phyloP scores from a whole-genome alignment of 805 yeast genomes.

The Babjeviella inositovora region DNA sequence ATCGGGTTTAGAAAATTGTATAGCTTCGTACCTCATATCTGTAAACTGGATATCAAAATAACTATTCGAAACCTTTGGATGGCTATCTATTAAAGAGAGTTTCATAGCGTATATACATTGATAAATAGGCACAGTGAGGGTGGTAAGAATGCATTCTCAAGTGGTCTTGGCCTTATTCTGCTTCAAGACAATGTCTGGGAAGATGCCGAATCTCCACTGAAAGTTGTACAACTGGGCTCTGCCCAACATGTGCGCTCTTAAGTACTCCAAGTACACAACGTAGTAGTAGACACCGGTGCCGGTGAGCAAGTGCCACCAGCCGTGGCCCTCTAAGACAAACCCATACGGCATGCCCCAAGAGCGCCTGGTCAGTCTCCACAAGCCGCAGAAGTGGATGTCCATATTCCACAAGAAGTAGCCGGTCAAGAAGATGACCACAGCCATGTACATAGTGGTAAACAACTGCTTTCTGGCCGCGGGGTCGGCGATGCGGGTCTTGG shows the following conservation, averaged over 20 bases:
- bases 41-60: too few relatives aligned
- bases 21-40: too few relatives aligned
- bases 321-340: constrained; percentile 76
- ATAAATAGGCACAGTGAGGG: too few relatives aligned
- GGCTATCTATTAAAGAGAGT: too few relatives aligned
- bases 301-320: constrained; percentile 93
- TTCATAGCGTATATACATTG: too few relatives aligned
- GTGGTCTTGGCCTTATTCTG: constrained; percentile 1
- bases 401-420: constrained; percentile 85
- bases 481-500: constrained; percentile 35
- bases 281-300: constrained; percentile 82
- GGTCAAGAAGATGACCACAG: constrained; percentile 43
- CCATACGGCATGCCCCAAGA: constrained; percentile 73
- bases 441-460: constrained; percentile 36
- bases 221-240: constrained; percentile 37
- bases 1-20: too few relatives aligned
- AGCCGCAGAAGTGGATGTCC: constrained; percentile 65
- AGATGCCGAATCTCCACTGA: constrained; percentile 38
- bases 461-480: constrained; percentile 26
- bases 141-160: too few relatives aligned
- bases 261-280: constrained; percentile 61
- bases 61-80: too few relatives aligned
- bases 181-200: constrained; percentile 29
- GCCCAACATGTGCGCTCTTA: constrained; percentile 51
- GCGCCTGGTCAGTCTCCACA: constrained; percentile 44